These are phyloP conservation scores for Pythium sukuiense DNA, from an alignment of 352 stramenopile species.

Conservation along the genomic window DNA sequence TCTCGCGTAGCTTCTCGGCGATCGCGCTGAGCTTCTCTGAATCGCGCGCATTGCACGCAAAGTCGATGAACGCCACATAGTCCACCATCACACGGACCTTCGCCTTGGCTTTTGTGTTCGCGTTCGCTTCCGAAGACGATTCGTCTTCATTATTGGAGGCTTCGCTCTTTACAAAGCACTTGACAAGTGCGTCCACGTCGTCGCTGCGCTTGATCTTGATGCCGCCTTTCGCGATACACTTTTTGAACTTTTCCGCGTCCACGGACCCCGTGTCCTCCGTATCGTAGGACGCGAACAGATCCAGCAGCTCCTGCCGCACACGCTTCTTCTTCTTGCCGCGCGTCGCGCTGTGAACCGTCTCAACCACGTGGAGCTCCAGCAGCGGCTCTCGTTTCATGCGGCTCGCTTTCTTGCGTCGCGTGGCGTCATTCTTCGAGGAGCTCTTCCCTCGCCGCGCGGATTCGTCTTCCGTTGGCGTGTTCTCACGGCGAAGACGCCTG, in stretches of 20 bases:
- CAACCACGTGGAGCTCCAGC: conserved; percentile 44
- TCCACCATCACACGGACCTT: conserved; percentile 32
- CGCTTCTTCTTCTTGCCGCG: conserved; percentile 43
- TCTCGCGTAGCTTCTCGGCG: conserved; percentile 41
- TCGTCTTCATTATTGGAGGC: conserved; percentile 5
- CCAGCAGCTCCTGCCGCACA: conserved; percentile 40
- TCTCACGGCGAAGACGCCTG: not conserved
- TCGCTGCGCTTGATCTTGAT: conserved; percentile 41
- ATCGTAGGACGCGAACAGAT: conserved; percentile 60
- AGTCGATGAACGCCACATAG: conserved; percentile 63
- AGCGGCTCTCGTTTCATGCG: conserved; percentile 57
- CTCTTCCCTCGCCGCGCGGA: conserved; percentile 19
- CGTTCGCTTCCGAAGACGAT: not conserved
- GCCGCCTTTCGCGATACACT: conserved; percentile 56
- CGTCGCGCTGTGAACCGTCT: conserved; percentile 52
- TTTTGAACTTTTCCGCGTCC: conserved; percentile 48
- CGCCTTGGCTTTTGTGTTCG: conserved; percentile 1
- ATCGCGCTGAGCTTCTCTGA: conserved; percentile 61
- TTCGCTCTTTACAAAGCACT: conserved; percentile 33
- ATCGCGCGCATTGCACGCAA: conserved; percentile 64
- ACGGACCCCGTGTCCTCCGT: conserved; percentile 33
- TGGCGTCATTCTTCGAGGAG: conserved; percentile 11
- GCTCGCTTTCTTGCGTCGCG: conserved; percentile 26
- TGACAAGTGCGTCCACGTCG: conserved; percentile 37
- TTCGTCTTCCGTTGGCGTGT: conserved; percentile 18